Base-by-base conservation (phyloP, 1,284 basidiomycete species). In the Pyrrhoderma lamaoense region DNA sequence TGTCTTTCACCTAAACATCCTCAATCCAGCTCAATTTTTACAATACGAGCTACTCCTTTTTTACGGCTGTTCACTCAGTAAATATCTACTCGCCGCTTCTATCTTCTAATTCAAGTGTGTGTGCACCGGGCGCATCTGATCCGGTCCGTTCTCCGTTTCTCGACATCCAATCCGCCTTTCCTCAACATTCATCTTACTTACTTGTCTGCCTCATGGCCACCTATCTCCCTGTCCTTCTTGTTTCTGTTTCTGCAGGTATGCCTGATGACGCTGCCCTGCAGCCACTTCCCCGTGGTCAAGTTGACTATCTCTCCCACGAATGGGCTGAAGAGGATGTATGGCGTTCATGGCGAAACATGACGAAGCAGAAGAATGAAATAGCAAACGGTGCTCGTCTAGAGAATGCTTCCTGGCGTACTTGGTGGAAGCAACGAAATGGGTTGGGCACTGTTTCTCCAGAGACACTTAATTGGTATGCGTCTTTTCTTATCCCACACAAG, bases 341-440 rank as follows among this genome's bases (percentile, higher is more conserved):
- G 93, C 85, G 89, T 52, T 93, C 89, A 47, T 99, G 95, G 95
- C 81, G 95, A 60, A 92, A 86, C 65, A 99, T 98, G 93, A 99
- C 95, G 45, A 83, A 91, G 58, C 90, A 93, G 74, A 99, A 98
- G 80, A 90, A 97, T 66, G 94, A 95, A 70, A 97, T 99, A 64
- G 83, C 93, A 11, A 99, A 99, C 65, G 95, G 95, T 45, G 79
- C 90, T 52, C 75, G 95, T 47, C 79, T 99, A 55, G 96, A 99
- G 74, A 99, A 99, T 64, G 96, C 96, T 3, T 90, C 85, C 61
- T 99, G 95, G 95, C 75, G 96, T 42, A 98, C 95, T 1, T 99
- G 96, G 95, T 95, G 94, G 80, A 98, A 99, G 71, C 95, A 98
- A 77, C 77, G 95, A 57, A 97, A 96, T 62, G 93, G 94, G 59